These are phyloP conservation scores for Ascochyta koolunga DNA, from an alignment of 2,329 filamentous ascomycete genomes.

Conservation along the genomic window DNA sequence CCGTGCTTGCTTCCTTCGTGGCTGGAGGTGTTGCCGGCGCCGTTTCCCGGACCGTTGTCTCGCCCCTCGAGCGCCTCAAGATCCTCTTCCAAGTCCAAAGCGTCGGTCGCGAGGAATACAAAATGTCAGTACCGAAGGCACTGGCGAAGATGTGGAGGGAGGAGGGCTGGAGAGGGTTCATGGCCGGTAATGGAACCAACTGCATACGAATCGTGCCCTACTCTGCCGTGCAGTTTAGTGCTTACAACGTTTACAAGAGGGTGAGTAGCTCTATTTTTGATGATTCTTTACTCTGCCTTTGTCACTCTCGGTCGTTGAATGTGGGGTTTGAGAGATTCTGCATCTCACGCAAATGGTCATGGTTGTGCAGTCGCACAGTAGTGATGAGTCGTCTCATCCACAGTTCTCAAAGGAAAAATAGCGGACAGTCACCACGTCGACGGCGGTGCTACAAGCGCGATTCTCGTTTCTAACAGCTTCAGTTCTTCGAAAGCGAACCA, in stretches of 20 bases:
- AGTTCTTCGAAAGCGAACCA: constrained; percentile 78
- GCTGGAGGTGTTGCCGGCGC: constrained; percentile 93
- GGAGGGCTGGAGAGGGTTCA: constrained; percentile 95
- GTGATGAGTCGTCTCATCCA: neutral
- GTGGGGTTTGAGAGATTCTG: neutral
- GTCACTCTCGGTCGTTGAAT: neutral
- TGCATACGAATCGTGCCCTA: constrained; percentile 98
- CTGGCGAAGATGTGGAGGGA: constrained; percentile 95
- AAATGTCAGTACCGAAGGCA: constrained; percentile 86
- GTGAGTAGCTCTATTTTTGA: constrained; percentile 58
- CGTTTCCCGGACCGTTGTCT: constrained; percentile 97
- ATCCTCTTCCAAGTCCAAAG: constrained; percentile 98
- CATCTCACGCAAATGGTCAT: neutral
- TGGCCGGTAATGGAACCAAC: constrained; percentile 97
- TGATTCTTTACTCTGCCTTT: neutral
- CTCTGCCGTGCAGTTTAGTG: constrained; percentile 96
- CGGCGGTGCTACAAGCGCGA: neutral
- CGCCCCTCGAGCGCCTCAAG: constrained; percentile 92
- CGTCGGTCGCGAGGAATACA: constrained; percentile 88
- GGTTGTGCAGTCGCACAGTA: neutral
- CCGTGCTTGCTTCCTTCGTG: constrained; percentile 88
- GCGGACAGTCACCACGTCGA: neutral
- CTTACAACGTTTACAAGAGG: constrained; percentile 96
- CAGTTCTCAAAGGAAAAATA: neutral
- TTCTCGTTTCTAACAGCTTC: constrained; percentile 7